A percentile compares a stretch with the other conserved stretches of the same genome.
phyloP scores from a whole-genome alignment of 495 filamentous ascomycete species.

The Penicillium pancosmium region DNA sequence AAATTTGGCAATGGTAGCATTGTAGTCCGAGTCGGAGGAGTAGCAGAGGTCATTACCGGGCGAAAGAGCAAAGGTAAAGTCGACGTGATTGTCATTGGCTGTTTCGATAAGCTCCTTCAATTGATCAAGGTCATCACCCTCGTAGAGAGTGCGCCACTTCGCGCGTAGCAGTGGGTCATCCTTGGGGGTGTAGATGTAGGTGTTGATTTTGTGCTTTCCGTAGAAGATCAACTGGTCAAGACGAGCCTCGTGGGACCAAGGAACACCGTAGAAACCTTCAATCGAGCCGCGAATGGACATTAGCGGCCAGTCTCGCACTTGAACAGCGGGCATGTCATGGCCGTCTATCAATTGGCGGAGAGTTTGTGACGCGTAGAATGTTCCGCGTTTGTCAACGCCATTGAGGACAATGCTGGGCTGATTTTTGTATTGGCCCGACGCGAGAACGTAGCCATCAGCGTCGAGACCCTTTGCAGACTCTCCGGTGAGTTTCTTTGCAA shows the following conservation, averaged over 20 bases:
- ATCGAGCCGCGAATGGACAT: conserved; percentile 24
- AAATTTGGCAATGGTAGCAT: conserved; percentile 15
- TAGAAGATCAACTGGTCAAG: conserved; percentile 21
- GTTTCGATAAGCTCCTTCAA: conserved; percentile 18
- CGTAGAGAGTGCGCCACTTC: conserved; percentile 20
- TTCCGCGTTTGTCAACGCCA: conserved; percentile 20
- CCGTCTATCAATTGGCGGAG: conserved; percentile 16
- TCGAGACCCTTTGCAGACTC: conserved; percentile 15
- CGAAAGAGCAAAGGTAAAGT: conserved; percentile 21
- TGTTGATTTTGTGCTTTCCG: conserved; percentile 24
- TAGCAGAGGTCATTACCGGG: conserved; percentile 19
- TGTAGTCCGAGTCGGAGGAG: conserved; percentile 15
- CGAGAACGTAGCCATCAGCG: conserved; percentile 19
- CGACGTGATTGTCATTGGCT: conserved; percentile 20
- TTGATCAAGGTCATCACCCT: conserved; percentile 10
- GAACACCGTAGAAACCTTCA: conserved; percentile 22
- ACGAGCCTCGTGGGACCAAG: conserved; percentile 22
- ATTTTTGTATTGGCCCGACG: conserved; percentile 10
- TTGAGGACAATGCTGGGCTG: conserved; percentile 22
- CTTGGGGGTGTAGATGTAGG: conserved; percentile 22
- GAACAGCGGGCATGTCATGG: conserved; percentile 10
- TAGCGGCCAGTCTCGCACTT: conserved; percentile 22
- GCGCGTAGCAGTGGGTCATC: conserved; percentile 21
- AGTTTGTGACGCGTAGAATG: conserved; percentile 22
- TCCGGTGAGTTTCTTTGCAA: conserved; percentile 15